Evolutionary conservation across 805 yeast species (phyloP).

Genomic region (Pichia californica): DNA sequence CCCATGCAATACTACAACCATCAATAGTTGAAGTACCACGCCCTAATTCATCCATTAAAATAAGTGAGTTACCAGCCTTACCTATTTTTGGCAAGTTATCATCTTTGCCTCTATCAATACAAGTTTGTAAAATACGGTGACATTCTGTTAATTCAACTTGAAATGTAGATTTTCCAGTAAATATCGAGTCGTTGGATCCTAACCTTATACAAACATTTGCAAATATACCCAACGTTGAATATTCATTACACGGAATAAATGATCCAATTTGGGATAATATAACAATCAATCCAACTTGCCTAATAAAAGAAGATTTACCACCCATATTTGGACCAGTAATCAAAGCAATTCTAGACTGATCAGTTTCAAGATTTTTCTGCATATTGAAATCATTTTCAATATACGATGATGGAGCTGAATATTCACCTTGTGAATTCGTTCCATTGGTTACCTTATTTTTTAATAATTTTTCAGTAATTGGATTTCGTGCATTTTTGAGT

Average conservation of each 20-base stretch:
- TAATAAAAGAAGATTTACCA: slow-evolving; percentile 72
- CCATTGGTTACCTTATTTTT: not conserved
- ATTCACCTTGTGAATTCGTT: not conserved
- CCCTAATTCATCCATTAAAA: slow-evolving; percentile 71
- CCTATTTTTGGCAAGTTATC: slow-evolving; percentile 15
- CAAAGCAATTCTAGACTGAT: slow-evolving; percentile 47
- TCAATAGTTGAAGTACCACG: slow-evolving; percentile 66
- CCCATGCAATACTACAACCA: slow-evolving; percentile 75
- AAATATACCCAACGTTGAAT: slow-evolving; percentile 49
- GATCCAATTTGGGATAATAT: slow-evolving; percentile 77
- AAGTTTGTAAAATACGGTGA: slow-evolving; percentile 43
- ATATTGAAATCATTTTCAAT: slow-evolving; percentile 64
- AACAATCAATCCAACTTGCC: slow-evolving; percentile 63
- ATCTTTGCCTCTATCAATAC: slow-evolving; percentile 22
- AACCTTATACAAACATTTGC: slow-evolving; percentile 50
- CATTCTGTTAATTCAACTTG: slow-evolving; percentile 72
- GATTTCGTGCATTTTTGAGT: slow-evolving; percentile 46
- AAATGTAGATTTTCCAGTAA: slow-evolving; percentile 76
- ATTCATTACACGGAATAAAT: slow-evolving; percentile 63
- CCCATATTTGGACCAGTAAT: slow-evolving; percentile 90
- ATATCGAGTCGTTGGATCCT: slow-evolving; percentile 78
- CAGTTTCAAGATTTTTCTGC: slow-evolving; percentile 16
- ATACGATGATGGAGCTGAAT: slow-evolving; percentile 28
- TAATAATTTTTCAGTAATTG: slow-evolving; percentile 23
- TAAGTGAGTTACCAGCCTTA: slow-evolving; percentile 39